Base-by-base conservation (phyloP, 2,329 filamentous ascomycete species). In the Pseudofabraea citricarpa region DNA sequence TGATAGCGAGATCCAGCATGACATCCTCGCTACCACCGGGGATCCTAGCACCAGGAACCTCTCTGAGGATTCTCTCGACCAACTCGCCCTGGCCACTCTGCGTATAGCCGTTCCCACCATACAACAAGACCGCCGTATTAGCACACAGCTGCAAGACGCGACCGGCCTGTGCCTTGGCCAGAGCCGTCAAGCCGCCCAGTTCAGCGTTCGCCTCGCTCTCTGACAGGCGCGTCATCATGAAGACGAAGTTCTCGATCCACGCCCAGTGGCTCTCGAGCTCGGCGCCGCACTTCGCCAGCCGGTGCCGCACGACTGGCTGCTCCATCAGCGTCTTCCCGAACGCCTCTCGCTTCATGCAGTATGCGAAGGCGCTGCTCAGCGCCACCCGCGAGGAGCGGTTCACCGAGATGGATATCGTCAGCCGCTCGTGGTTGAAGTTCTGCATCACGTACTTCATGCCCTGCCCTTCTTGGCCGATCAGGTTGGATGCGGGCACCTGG, bases 351-450 rank as follows among this genome's bases (percentile, higher is more conserved):
- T 81, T 82, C 49, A 85, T 60, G 19, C 74, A 74, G 55, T 85
- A 85, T 40, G 74, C 74, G 51, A 83, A 77, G 0, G 81, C 81
- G 0, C 76, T 60, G 12, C 69, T 64, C 1, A 85, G 66, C 1
- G 78, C 81, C 2, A 84, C 79, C 7, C 76, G 71, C 0, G 82
- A 72, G 55, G 81, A 72, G 3, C 85, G 70, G 2, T 81, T 84
- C 1, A 76, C 74, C 0, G 76, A 74, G 12, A 88, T 76, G 1
- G 79, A 71, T 49, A 89, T 85, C 13, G 72, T 73, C 9, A 89
- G 68, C 0, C 85, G 76, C 62, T 90, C 85, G 61, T 89, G 84
- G 66, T 89, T 89, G 74, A 89, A 89, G 65, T 89, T 87, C 42
- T 78, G 83, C 82, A 86, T 87, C 56, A 85, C 77, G 57, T 86